These are phyloP conservation scores for Neurospora terricola DNA, from an alignment of 495 filamentous ascomycete species.

Conservation along the genomic window DNA sequence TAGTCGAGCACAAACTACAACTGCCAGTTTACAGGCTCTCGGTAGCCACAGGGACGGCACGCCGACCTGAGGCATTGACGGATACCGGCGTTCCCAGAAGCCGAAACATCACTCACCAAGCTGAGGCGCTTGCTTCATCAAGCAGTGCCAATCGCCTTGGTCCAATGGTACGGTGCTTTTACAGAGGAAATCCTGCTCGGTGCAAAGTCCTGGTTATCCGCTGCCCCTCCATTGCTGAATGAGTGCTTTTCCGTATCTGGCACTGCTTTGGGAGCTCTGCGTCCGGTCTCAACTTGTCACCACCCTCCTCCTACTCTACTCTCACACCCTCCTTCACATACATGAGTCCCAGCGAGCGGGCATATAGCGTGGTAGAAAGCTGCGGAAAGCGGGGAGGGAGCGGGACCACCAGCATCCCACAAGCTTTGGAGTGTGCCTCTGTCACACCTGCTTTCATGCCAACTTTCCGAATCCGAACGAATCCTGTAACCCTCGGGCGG, in stretches of 20 bases:
- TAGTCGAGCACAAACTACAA: background rate
- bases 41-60: background rate
- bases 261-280: background rate
- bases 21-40: background rate
- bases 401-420: background rate
- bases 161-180: background rate
- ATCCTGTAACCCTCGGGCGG: background rate
- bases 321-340: background rate
- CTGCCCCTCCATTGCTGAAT: background rate
- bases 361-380: background rate
- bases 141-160: background rate
- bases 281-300: background rate
- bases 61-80: background rate
- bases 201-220: background rate
- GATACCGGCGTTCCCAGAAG: background rate
- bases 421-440: background rate
- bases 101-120: background rate
- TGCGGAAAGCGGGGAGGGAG: background rate
- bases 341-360: background rate
- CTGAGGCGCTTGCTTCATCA: background rate
- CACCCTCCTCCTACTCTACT: background rate
- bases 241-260: background rate
- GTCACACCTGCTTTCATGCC: background rate
- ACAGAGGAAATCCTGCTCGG: background rate
- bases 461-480: background rate